Evolutionary conservation across 2,329 filamentous ascomycete species (phyloP).

Genomic region (Colletotrichum brevisporum): DNA sequence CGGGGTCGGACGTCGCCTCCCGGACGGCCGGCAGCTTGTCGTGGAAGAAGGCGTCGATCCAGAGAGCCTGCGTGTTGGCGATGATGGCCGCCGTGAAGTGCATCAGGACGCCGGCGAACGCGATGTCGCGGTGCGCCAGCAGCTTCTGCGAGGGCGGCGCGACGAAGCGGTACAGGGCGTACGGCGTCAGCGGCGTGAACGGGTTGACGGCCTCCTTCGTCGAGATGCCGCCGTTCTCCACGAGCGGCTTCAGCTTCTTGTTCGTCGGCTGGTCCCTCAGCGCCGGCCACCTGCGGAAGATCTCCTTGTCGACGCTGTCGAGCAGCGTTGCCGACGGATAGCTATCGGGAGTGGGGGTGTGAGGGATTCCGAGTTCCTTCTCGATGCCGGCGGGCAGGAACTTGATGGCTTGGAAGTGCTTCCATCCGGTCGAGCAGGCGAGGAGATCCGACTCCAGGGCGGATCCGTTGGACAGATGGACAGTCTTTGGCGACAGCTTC

Average conservation of each 20-base stretch:
- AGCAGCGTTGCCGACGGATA: conserved; percentile 29
- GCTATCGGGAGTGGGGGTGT: conserved; percentile 43
- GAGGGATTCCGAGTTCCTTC: conserved; percentile 64
- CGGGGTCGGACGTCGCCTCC: conserved; percentile 41
- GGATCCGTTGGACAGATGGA: conserved; percentile 66
- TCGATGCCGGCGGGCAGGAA: conserved; percentile 65
- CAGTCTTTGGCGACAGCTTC: conserved; percentile 57
- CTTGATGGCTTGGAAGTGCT: conserved; percentile 64
- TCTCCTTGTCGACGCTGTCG: conserved; percentile 34
- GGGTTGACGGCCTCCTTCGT: conserved; percentile 37
- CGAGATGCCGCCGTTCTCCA: conserved; percentile 32
- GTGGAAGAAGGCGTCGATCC: conserved; percentile 53
- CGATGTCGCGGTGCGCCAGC: conserved; percentile 45
- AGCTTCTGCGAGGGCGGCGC: conserved; percentile 43
- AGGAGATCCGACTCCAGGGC: conserved; percentile 64
- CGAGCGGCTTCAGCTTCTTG: conserved; percentile 33
- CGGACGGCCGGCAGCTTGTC: conserved; percentile 55
- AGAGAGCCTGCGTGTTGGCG: conserved; percentile 60
- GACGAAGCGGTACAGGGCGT: conserved; percentile 48
- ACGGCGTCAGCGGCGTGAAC: conserved; percentile 40
- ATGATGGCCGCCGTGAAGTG: conserved; percentile 49
- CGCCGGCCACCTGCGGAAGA: conserved; percentile 30
- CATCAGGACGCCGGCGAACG: conserved; percentile 50
- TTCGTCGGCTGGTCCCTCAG: conserved; percentile 32
- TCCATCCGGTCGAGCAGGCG: conserved; percentile 73